phyloP scores from a whole-genome alignment of 352 stramenopile species.

The Phytopythium oedochilum region DNA sequence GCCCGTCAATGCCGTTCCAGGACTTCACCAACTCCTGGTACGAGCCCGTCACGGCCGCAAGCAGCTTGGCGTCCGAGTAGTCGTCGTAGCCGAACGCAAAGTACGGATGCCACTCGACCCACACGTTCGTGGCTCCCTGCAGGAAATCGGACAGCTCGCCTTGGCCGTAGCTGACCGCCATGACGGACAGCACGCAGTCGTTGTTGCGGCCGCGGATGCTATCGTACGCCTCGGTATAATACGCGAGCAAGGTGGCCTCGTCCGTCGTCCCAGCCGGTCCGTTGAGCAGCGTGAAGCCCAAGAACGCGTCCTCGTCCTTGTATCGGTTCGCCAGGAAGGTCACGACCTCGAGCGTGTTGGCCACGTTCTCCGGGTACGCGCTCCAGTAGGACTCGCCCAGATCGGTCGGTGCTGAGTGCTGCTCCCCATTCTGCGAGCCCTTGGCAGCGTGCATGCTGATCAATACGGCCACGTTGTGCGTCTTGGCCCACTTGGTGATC shows the following conservation, averaged over 20 bases:
- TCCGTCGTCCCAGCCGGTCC: constrained; percentile 48
- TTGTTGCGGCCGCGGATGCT: constrained; percentile 46
- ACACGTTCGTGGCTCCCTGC: constrained; percentile 17
- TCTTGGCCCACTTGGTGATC: constrained; percentile 36
- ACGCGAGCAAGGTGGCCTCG: constrained; percentile 49
- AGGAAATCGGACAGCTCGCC: constrained; percentile 10
- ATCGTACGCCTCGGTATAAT: constrained; percentile 70
- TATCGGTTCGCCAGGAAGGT: constrained; percentile 63
- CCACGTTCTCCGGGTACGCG: constrained; percentile 56
- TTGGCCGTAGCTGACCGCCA: constrained; percentile 20
- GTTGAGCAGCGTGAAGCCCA: constrained; percentile 73
- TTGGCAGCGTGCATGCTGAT: constrained; percentile 64
- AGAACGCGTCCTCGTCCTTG: constrained; percentile 53
- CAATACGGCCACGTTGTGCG: constrained; percentile 50
- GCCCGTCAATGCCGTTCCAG: constrained; percentile 22
- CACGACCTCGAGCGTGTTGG: constrained; percentile 42
- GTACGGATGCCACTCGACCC: constrained; percentile 40
- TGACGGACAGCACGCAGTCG: constrained; percentile 50
- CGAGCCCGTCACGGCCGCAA: constrained; percentile 27
- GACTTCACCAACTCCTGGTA: constrained; percentile 23
- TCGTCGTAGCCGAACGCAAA: constrained; percentile 30
- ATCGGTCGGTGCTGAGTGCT: constrained; percentile 32
- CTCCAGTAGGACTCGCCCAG: constrained; percentile 45
- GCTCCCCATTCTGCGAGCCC: constrained; percentile 48
- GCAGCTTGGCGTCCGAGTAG: constrained; percentile 22